A percentile compares a stretch with the other conserved stretches of the same genome.
Evolutionary conservation across 2,329 filamentous ascomycete genomes (phyloP).

Genomic region (Bipolaris gigantea): DNA sequence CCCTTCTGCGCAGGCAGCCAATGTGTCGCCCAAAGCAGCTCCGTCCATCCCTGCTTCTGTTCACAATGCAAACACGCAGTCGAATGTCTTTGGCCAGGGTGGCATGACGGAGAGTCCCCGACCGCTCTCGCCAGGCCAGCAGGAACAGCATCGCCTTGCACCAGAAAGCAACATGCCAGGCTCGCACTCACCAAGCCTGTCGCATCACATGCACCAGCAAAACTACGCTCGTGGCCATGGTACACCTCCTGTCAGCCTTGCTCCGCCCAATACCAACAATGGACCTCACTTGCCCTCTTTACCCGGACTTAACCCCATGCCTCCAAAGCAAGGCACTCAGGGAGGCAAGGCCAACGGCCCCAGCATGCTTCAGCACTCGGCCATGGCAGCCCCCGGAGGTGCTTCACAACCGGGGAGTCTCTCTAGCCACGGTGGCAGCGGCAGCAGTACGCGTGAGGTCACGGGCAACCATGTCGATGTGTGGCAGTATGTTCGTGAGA

Average conservation of each 20-base stretch:
- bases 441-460: constrained; percentile 67
- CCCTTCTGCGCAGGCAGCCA: constrained; percentile 44
- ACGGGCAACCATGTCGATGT: constrained; percentile 62
- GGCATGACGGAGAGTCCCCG: constrained; percentile 85
- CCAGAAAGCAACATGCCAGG: constrained; percentile 52
- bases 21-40: constrained; percentile 44
- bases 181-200: constrained; percentile 67
- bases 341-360: constrained; percentile 37
- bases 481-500: constrained; percentile 70
- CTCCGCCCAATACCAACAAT: constrained; percentile 47
- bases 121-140: constrained; percentile 70
- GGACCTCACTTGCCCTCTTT: constrained; percentile 49
- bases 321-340: constrained; percentile 37
- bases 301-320: constrained; percentile 46
- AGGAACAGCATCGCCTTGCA: constrained; percentile 56
- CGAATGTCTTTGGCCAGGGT: constrained; percentile 70
- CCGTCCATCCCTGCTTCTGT: constrained; percentile 43
- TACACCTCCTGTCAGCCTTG: constrained; percentile 54
- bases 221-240: constrained; percentile 60
- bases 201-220: constrained; percentile 66
- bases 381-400: constrained; percentile 40
- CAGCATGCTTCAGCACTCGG: constrained; percentile 49
- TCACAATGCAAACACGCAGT: constrained; percentile 37
- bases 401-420: constrained; percentile 55
- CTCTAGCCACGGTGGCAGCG: constrained; percentile 60